Evolutionary conservation across 805 yeast species (phyloP), one percentile per base, ranked within the genome.

Genomic region (Sugiyamaella mastotermitis): DNA sequence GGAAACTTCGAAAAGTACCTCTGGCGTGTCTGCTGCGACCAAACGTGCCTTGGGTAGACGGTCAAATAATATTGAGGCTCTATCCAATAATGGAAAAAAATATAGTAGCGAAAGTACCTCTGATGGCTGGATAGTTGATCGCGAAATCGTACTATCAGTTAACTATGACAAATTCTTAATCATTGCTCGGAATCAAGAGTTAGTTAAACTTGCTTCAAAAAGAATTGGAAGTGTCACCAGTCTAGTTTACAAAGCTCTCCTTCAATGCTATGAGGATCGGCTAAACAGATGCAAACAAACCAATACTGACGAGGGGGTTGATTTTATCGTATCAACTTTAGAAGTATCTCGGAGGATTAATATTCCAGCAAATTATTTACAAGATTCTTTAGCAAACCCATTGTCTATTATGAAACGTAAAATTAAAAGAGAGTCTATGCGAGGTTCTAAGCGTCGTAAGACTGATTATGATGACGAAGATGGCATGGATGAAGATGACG

Each of bases 191-290:
- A 70, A 82, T 8, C 57, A 64, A 31, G 82, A 82, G 48, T 66
- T 92, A 11, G 74, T 66, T 1, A 73, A 74, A 23, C 68, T 82
- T 35, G 82, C 80, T 10, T 66, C 69, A 21, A 79, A 81, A 32
- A 69, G 85, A 38, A 60, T 87, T 22, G 97, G 97, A 2, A 60
- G 69, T 5, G 58, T 82, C 2, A 68, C 94, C 0, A 69, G 92
- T 0, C 59, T 66, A 31, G 69, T 92, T 8, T 90, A 83, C 55
- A 66, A 67, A 32, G 57, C 68, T 8, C 76, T 79, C 3, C 68
- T 92, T 41, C 48, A 59, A 13, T 53, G 71, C 27, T 65, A 83
- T 14, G 96, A 86, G 56, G 68, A 43, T 64, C 46, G 64, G 62
- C 34, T 71, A 3, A 50, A 52, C 22, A 44, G 57, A 7, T 62